Evolutionary conservation across 2,329 filamentous ascomycete species (phyloP), one percentile per base, ranked within the genome.

Genomic region (Camillea tinctor): DNA sequence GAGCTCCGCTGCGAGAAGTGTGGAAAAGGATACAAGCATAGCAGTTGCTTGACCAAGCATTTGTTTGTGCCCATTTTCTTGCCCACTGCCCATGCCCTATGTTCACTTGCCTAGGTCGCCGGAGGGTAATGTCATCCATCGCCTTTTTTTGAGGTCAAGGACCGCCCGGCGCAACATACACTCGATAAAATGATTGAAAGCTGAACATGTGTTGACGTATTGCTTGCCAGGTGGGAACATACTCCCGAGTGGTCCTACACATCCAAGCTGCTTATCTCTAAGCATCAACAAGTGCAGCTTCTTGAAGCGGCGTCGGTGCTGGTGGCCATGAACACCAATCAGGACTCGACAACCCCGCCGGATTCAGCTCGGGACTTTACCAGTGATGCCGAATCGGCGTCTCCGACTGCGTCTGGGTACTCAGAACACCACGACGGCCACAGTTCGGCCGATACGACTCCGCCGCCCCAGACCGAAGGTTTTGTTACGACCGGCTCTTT

Each of bases 11-110:
- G 95, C 82, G 92, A 97, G 75, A 94, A 93, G 79, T 99, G 95
- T 83, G 94, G 94, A 78, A 99, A 99, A 85, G 93, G 93, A 80
- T 99, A 99, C 87, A 99, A 99, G 88, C 95, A 99, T 85, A 96
- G 93, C 88, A 98, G 95, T 83, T 99, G 95, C 88, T 88, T 99
- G 84, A 96, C 92, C 77, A 99, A 98, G 87, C 95, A 99, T 88
- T 90, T 97, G 95, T 98, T 88, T 87, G 95, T 97, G 84, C 81
- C 84, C 87, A 84, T 81, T 79, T 79, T 79, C 79, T 79, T 77
- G 74, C 75, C 74, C 72, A 71, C 67, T 70, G 69, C 73, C 70
- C 75, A 72, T 73, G 66, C 73, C 74, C 74, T 76, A 54, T 60
- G 44, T 55, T 65, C 63, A 61, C 65, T 65, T 65, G 63, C 64